Base-by-base conservation (phyloP, 139 green algal species). In the Chlorella ohadii region DNA sequence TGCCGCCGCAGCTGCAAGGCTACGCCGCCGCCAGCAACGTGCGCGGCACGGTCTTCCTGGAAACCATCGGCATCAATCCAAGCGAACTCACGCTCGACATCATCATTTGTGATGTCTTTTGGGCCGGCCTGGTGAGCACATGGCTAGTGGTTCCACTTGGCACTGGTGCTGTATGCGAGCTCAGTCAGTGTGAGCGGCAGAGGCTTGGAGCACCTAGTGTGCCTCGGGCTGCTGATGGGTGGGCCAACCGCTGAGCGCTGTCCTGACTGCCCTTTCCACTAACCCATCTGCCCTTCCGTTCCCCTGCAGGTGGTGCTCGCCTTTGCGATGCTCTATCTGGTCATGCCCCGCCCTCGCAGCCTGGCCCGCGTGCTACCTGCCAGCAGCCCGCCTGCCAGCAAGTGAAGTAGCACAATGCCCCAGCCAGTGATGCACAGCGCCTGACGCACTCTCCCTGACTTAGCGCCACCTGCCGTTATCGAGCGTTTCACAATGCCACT, bases 41-140 rank as follows among this genome's bases (percentile, higher is more conserved):
- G 77, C 47, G 72, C 70, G 86, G 82, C 92, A 85, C 51, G 68
- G 86, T 61, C 89, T 93, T 94, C 66, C 73, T 94, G 65, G 36
- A 89, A 15, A 88, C 85, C 63, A 88, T 91, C 2, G 85, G 87
- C 70, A 81, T 93, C 33, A 25, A 87, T 34, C 55, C 82, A 0
- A 23, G 7, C 34, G 57, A 86, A 31, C 57, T 92, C 16, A 61
- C 87, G 22, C 44, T 19, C 6, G 78, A 91, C 70, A 81, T 93
- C 38, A 74, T 84, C n/a, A 59, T 92, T 20, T 79, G 91, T 28
- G 88, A 89, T 36, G 85, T 65, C 38, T 83, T 89, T 23, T 93
- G 78, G 20, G 34, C 77, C 5, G 76, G 27, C 13, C 72, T 86
- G n/a, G 47, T 85, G 68, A 61, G 76, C 31, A 39, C n/a, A n/a